phyloP scores from a whole-genome alignment of 2,329 filamentous ascomycete species.

The Pestalotiopsis sp. region DNA sequence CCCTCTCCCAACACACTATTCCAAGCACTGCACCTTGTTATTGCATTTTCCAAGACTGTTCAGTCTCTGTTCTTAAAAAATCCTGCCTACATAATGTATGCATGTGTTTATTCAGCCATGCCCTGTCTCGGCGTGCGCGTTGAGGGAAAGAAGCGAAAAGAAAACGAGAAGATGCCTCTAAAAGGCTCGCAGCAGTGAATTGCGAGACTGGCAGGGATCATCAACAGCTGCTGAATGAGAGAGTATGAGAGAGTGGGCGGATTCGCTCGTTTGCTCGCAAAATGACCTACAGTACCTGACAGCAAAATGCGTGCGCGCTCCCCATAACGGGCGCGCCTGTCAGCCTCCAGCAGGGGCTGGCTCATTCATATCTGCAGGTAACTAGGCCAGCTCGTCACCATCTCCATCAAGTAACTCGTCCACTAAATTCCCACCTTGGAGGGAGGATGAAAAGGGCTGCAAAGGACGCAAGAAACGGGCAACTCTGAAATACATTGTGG shows the following conservation, averaged over 20 bases:
- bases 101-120: neutral
- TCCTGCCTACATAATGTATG: neutral
- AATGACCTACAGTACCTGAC: slow-evolving; percentile 20
- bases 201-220: slow-evolving; percentile 12
- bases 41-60: neutral
- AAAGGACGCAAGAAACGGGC: slow-evolving; percentile 15
- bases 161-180: neutral
- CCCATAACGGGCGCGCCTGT: neutral
- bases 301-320: neutral
- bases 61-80: neutral
- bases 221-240: slow-evolving; percentile 5
- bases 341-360: neutral
- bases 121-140: neutral
- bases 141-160: neutral
- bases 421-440: slow-evolving; percentile 28
- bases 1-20: neutral
- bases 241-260: neutral
- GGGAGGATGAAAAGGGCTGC: slow-evolving; percentile 26
- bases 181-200: slow-evolving; percentile 17
- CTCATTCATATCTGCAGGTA: neutral
- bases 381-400: neutral
- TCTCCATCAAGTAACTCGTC: slow-evolving; percentile 25
- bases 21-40: slow-evolving; percentile 4
- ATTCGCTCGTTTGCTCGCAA: neutral
- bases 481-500: slow-evolving; percentile 23